phyloP scores from a whole-genome alignment of 768 basidiomycete species.

The Pleurotus citrinopileatus region DNA sequence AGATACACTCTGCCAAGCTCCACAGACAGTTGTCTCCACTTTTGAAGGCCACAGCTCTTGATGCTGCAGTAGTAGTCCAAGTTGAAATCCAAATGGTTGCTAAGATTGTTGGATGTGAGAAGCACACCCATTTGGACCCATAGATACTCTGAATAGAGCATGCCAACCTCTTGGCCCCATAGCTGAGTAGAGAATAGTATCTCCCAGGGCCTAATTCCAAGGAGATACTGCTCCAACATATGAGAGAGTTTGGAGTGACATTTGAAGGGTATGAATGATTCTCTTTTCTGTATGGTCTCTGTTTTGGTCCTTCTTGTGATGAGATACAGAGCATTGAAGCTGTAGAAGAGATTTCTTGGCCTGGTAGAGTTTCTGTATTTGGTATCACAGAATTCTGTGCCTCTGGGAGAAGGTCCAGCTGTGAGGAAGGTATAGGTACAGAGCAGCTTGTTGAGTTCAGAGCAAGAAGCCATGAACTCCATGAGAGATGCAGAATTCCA shows the following conservation, averaged over 20 bases:
- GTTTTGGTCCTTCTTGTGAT: conserved; percentile 15
- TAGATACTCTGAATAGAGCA: conserved; percentile 15
- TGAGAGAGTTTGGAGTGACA: conserved; percentile 2
- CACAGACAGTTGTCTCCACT: conserved; percentile 16
- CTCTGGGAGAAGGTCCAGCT: conserved; percentile 8
- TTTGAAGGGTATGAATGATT: conserved; percentile 17
- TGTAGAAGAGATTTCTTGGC: conserved; percentile 11
- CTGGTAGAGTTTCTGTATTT: conserved; percentile 13
- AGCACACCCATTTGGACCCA: conserved; percentile 10
- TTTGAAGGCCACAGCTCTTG: conserved; percentile 10
- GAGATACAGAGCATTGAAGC: conserved; percentile 7
- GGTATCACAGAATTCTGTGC: conserved; percentile 15
- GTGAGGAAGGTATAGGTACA: conserved; percentile 7
- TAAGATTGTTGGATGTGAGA: not conserved
- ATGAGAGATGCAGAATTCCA: not conserved
- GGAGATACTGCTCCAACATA: conserved; percentile 12
- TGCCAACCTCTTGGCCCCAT: conserved; percentile 3
- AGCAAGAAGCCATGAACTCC: not conserved
- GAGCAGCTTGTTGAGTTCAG: conserved; percentile 5
- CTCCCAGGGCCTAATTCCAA: conserved; percentile 14
- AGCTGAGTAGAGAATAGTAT: conserved; percentile 5
- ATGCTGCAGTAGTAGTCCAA: conserved; percentile 7
- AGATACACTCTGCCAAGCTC: conserved; percentile 17
- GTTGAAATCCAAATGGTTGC: not conserved
- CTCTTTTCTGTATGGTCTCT: conserved; percentile 9